These are phyloP conservation scores for Eucalyptus grandis DNA, from an alignment of 345 rosid species.

Conservation along the genomic window DNA sequence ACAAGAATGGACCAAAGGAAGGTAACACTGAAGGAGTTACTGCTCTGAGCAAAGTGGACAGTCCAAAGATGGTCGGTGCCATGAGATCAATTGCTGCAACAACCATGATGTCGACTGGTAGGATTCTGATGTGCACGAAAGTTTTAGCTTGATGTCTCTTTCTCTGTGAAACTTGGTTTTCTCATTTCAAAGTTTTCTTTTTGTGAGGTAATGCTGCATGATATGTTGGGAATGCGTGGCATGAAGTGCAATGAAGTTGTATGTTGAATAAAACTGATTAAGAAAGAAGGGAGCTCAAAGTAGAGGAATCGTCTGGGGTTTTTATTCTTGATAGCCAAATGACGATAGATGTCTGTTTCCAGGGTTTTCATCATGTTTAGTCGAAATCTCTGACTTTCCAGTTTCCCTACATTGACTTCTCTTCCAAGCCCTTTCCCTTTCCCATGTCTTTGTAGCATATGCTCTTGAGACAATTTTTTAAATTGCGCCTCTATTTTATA, in stretches of 20 bases:
- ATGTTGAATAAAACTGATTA: neutral
- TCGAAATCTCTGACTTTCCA: neutral
- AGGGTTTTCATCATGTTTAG: neutral
- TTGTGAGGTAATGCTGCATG: neutral
- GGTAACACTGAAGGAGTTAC: neutral
- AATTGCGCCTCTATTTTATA: neutral
- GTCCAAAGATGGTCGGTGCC: constrained; percentile 6
- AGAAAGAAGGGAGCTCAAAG: neutral
- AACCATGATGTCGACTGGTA: constrained; percentile 55
- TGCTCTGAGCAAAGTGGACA: constrained; percentile 24
- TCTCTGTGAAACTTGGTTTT: neutral
- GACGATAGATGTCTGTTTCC: neutral
- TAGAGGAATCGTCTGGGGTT: neutral
- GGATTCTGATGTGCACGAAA: neutral
- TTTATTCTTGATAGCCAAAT: neutral
- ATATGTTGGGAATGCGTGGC: neutral
- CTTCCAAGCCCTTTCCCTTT: neutral
- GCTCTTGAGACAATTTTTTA: neutral
- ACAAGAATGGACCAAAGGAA: neutral
- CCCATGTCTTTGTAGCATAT: neutral
- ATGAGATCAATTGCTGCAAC: constrained; percentile 15
- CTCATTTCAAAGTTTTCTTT: neutral
- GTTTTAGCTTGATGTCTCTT: neutral
- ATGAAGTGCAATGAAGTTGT: neutral
- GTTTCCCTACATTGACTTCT: neutral